These are phyloP conservation scores for Aspergillus sp. DNA, from an alignment of 2,329 filamentous ascomycete species.

Conservation along the genomic window DNA sequence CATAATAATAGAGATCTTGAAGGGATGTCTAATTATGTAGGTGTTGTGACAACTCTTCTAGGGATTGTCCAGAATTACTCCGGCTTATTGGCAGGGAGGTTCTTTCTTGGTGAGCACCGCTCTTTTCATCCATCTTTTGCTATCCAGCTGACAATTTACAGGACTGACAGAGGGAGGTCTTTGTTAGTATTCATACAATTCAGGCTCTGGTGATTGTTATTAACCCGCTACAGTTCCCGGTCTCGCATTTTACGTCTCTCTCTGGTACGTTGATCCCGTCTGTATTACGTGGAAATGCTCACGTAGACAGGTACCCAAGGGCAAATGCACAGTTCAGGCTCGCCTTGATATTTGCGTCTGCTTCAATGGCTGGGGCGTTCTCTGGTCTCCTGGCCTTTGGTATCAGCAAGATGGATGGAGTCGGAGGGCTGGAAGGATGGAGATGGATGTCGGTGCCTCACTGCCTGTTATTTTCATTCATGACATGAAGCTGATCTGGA, in stretches of 20 bases:
- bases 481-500: background rate
- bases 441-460: slow-evolving; percentile 42
- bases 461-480: background rate
- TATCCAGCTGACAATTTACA: background rate
- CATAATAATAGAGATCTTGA: too few relatives aligned
- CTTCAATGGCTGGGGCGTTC: slow-evolving; percentile 51
- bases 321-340: slow-evolving; percentile 45
- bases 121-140: background rate
- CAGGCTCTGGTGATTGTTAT: background rate
- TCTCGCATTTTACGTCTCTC: background rate
- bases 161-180: background rate
- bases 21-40: background rate
- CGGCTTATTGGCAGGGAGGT: background rate
- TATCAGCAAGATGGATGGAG: slow-evolving; percentile 53
- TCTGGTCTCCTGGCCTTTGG: slow-evolving; percentile 52
- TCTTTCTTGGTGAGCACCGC: background rate
- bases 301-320: slow-evolving; percentile 38
- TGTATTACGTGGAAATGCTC: background rate
- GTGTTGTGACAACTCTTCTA: slow-evolving; percentile 42
- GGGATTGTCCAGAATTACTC: slow-evolving; percentile 44
- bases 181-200: background rate
- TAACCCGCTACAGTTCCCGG: background rate
- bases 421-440: slow-evolving; percentile 49
- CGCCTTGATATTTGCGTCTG: slow-evolving; percentile 49
- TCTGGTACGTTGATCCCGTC: background rate